Base-by-base conservation (phyloP, 176 grass and related monocot species). In the Oryza coarctata region DNA sequence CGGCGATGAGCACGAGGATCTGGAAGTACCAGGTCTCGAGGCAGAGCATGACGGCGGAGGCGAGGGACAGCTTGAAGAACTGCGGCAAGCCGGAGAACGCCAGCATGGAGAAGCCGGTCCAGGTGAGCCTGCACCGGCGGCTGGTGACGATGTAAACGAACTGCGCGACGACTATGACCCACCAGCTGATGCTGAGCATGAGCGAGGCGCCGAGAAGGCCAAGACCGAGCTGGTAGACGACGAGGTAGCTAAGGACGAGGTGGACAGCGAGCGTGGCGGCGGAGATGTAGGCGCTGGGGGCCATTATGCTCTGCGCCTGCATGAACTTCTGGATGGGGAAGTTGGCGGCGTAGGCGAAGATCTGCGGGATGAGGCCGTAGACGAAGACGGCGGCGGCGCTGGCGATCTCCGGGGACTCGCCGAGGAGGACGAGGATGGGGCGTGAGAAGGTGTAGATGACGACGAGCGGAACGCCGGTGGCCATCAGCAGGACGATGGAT, bases 241-340 rank as follows among this genome's bases (percentile, higher is more conserved):
- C 78, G 27, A 90, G 36, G 78, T 86, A 93, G 65, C 84, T 89
- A 38, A 87, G 57, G 4, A 66, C 15, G 1, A 94, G 81, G 81
- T 97, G 91, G 32, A 76, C 3, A 0, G 31, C 78, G 0, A 94
- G 75, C 12, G 83, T 85, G 4, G 57, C 86, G 0, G 89, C 40
- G 2, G 88, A 87, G 35, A 94, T 97, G 68, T 92, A 97, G 0
- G 95, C 95, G 34, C 92, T 97, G 22, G 95, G 95, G 9, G 86
- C 84, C 74, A 97, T 87, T 70, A 97, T 97, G 82, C 92, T 93
- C 77, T 94, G 92, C 30, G 95, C 71, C 87, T 97, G 92, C 69
- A 97, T 35, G 85, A 97, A 97, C 84, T 94, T 97, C 39, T 94
- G 92, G 61, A 92, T 92, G 22, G 95, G 92, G 78, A 94, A 97